A percentile compares a stretch with the other conserved stretches of the same genome.
Evolutionary conservation across 2,329 filamentous ascomycete genomes (phyloP).

Genomic region (Fusarium burgessii): DNA sequence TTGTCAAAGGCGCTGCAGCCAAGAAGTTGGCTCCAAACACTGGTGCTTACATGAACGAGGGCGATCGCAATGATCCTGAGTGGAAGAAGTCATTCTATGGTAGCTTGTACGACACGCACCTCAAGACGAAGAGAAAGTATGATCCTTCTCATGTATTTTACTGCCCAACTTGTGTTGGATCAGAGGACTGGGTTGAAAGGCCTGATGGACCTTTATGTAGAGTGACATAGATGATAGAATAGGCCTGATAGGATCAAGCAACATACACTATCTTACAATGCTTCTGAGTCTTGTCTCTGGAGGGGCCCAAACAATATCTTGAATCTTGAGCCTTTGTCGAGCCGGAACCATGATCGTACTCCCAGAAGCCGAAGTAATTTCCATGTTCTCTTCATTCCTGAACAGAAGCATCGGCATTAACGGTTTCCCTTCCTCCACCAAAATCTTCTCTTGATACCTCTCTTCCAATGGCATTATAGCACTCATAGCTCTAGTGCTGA

Average conservation of each 20-base stretch:
- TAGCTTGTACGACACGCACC: constrained; percentile 3
- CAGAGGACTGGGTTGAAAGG: constrained; percentile 17
- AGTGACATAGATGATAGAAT: background rate
- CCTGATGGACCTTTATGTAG: constrained; percentile 24
- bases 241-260: background rate
- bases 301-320: constrained; percentile 16
- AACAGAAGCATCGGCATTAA: constrained; percentile 1
- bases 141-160: constrained; percentile 32
- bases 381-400: background rate
- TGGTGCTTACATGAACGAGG: constrained; percentile 29
- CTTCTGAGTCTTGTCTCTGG: constrained; percentile 6
- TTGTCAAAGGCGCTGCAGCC: constrained; percentile 21
- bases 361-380: background rate
- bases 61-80: constrained; percentile 31
- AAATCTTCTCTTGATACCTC: rapidly evolving
- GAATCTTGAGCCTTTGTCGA: constrained; percentile 1
- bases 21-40: constrained; percentile 33
- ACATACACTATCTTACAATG: background rate
- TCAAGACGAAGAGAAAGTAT: constrained; percentile 24
- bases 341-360: background rate
- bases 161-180: constrained; percentile 34
- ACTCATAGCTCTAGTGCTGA: constrained; percentile 10
- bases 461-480: background rate
- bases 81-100: constrained; percentile 23
- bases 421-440: background rate